Conservation (phyloP, 352 stramenopile genomes). For the Pythium brassicae region DNA sequence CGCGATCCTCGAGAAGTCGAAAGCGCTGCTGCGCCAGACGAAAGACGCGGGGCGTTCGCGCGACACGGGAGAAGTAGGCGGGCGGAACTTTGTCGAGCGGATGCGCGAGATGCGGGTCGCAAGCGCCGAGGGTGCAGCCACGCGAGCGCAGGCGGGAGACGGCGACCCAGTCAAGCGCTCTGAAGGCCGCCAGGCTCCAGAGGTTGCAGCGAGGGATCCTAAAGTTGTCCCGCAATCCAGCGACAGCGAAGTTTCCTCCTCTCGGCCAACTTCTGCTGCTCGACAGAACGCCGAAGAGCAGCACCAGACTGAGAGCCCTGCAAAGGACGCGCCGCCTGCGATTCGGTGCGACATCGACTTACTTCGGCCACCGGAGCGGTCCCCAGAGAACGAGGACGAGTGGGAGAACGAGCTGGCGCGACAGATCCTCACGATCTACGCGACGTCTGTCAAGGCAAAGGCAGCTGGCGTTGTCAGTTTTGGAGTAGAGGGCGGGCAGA, state of each 20-base stretch:
- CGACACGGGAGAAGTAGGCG: neutral
- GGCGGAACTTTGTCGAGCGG: conserved; percentile 23
- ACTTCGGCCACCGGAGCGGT: conserved; percentile 37
- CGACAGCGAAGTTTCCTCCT: neutral
- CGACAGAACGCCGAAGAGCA: neutral
- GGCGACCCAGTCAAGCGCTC: neutral
- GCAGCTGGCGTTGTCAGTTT: conserved; percentile 11
- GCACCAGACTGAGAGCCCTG: neutral
- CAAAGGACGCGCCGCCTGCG: conserved; percentile 6
- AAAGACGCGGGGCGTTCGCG: conserved; percentile 6
- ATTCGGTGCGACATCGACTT: conserved; percentile 49
- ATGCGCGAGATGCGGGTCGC: conserved; percentile 18
- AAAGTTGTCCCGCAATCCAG: neutral
- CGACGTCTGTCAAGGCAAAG: conserved; percentile 67
- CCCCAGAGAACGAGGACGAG: conserved; percentile 59
- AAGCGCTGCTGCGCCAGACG: conserved; percentile 30
- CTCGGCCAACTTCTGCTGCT: neutral
- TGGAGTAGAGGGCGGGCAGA: neutral
- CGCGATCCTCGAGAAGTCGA: conserved; percentile 49
- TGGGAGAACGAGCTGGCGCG: conserved; percentile 90
- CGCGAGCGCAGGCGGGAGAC: neutral
- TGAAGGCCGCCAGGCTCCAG: neutral
- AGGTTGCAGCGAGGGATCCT: neutral
- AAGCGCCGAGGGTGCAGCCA: neutral
- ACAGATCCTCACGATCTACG: conserved; percentile 88